Conservation (phyloP, 495 filamentous ascomycete species). For the Xylaria castorea region DNA sequence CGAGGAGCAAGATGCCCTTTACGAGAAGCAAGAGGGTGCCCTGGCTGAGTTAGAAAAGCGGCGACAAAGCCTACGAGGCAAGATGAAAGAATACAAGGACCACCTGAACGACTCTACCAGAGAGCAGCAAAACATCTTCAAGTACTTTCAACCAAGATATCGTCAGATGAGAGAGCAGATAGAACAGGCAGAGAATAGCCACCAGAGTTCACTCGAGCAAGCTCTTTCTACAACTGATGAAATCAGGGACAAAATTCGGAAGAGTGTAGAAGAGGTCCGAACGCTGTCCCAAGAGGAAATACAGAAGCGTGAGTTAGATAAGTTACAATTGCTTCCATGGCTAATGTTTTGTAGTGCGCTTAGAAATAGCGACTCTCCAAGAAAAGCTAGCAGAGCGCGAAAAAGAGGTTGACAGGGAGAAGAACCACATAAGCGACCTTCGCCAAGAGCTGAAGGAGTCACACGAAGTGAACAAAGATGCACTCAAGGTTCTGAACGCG, state of each 20-base stretch:
- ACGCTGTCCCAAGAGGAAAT: conserved; percentile 37
- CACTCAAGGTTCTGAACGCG: conserved; percentile 35
- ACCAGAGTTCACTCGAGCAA: conserved; percentile 34
- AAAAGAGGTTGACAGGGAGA: conserved; percentile 39
- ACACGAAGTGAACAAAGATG: conserved; percentile 36
- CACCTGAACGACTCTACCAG: conserved; percentile 46
- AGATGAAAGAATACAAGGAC: conserved; percentile 37
- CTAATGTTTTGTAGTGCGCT: conserved; percentile 38
- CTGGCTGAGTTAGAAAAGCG: conserved; percentile 31
- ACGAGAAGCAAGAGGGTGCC: conserved; percentile 33
- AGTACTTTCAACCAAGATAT: conserved; percentile 38
- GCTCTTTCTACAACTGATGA: conserved; percentile 40
- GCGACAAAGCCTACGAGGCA: conserved; percentile 39
- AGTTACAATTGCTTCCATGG: neutral
- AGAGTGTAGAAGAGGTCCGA: conserved; percentile 40
- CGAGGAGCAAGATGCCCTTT: conserved; percentile 33
- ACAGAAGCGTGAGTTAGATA: conserved; percentile 37
- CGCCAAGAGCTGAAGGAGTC: conserved; percentile 37
- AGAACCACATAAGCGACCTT: conserved; percentile 33
- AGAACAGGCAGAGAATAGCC: conserved; percentile 29
- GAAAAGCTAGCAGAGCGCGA: conserved; percentile 39
- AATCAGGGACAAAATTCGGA: conserved; percentile 40
- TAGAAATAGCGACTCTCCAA: conserved; percentile 35
- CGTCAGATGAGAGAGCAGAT: conserved; percentile 37
- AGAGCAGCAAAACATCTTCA: conserved; percentile 50